phyloP scores from a whole-genome alignment of 1,139 yeast genomes.

The Hyphopichia khmerensis region DNA sequence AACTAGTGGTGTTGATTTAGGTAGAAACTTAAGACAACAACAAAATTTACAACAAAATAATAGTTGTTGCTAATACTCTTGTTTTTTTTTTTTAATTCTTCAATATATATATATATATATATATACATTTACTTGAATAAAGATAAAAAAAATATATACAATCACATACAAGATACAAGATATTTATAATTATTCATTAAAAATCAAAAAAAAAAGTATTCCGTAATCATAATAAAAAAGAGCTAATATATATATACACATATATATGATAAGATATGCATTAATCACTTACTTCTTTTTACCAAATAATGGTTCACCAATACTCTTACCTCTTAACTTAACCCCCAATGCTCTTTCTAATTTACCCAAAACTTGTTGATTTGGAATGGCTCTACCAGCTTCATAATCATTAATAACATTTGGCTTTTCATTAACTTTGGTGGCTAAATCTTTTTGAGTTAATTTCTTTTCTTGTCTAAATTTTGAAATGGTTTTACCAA shows the following conservation, averaged over 20 bases:
- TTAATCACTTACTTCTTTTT: conserved; percentile 51
- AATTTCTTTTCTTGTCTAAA: conserved; percentile 87
- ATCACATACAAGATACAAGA: no score
- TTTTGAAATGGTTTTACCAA: conserved; percentile 83
- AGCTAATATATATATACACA: neutral
- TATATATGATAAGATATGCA: neutral
- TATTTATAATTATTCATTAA: no score
- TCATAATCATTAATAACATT: conserved; percentile 94
- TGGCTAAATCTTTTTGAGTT: conserved; percentile 95
- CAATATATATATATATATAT: neutral
- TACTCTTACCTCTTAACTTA: conserved; percentile 92
- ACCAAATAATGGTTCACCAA: conserved; percentile 85
- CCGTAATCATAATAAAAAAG: neutral
- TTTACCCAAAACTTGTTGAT: conserved; percentile 90
- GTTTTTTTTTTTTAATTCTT: no score
- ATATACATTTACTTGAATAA: neutral
- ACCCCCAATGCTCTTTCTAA: conserved; percentile 93
- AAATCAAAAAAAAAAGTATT: no score
- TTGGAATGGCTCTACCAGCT: conserved; percentile 95
- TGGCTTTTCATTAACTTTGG: conserved; percentile 93
- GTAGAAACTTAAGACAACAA: conserved; percentile 26
- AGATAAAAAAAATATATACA: no score
- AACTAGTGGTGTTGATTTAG: conserved; percentile 38
- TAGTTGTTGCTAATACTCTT: conserved; percentile 26
- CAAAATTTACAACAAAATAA: conserved; percentile 15